Evolutionary conservation across 2,329 filamentous ascomycete genomes (phyloP), one percentile per base, ranked within the genome.

Genomic region (Cytospora schulzeri): DNA sequence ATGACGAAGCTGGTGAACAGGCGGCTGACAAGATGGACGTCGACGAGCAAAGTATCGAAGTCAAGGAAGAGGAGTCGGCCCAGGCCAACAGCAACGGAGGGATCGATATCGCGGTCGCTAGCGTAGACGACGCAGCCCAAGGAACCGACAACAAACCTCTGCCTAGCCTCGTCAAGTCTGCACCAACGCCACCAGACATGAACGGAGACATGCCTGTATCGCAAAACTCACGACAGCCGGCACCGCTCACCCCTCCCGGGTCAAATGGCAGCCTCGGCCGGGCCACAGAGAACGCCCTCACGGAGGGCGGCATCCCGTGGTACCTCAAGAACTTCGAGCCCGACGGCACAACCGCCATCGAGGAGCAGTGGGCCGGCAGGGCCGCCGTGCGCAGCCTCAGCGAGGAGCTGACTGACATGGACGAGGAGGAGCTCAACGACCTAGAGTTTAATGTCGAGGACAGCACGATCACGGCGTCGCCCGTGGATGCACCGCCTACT

Each of bases 361-460:
- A 90, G 68, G 91, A 94, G 76, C 83, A 87, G 60, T 92, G 88
- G 82, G 87, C 85, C 0, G 91, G 89, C 2, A 84, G 88, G 38
- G 90, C 93, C 62, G 87, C 90, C 0, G 77, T 82, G 41, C 79
- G 84, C 31, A 81, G 79, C 70, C 88, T 94, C 76, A 96, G 91
- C 71, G 93, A 97, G 76, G 91, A 94, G 70, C 82, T 97, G 26
- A 96, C 91, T 63, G 94, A 97, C 73, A 88, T 97, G 74, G 93
- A 96, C 71, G 93, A 97, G 69, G 93, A 96, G 59, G 92, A 94
- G 77, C 81, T 97, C 64, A 88, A 91, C 71, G 91, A 90, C 38
- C 79, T 92, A 38, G 82, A 79, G 38, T 79, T 81, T 57, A 83
- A 85, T 68, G 79, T 86, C 33, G 82, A 83, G 68, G 79, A 83